phyloP scores from a whole-genome alignment of 2,329 filamentous ascomycete genomes.

The Ramichloridium luteum region DNA sequence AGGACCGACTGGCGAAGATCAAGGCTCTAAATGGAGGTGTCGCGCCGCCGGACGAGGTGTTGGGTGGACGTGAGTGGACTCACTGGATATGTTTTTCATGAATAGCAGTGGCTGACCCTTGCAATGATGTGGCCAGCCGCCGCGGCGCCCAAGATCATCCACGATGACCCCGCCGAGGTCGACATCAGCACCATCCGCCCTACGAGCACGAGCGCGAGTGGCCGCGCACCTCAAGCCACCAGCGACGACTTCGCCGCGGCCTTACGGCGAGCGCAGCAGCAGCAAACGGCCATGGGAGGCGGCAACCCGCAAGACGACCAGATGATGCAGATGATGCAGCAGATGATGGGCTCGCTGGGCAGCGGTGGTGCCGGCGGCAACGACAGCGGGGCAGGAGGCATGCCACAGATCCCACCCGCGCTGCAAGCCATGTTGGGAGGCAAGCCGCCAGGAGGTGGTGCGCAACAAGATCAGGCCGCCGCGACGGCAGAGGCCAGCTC shows the following conservation, averaged over 20 bases:
- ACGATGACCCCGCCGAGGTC: slow-evolving; percentile 39
- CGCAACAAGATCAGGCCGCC: slow-evolving; percentile 20
- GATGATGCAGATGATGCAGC: slow-evolving; percentile 63
- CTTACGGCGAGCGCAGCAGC: slow-evolving; percentile 21
- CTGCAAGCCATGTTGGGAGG: slow-evolving; percentile 35
- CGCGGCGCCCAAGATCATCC: too few relatives aligned
- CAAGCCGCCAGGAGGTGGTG: slow-evolving; percentile 11
- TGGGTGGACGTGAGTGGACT: slow-evolving; percentile 18
- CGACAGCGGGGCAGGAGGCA: slow-evolving; percentile 27
- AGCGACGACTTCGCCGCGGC: slow-evolving; percentile 15
- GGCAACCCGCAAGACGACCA: slow-evolving; percentile 41
- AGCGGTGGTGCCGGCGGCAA: slow-evolving; percentile 11
- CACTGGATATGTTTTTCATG: too few relatives aligned
- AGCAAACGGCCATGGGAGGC: slow-evolving; percentile 14
- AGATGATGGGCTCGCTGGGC: slow-evolving; percentile 34
- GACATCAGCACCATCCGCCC: slow-evolving; percentile 44
- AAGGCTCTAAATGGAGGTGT: slow-evolving; percentile 49
- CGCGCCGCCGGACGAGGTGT: slow-evolving; percentile 21
- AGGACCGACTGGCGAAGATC: slow-evolving; percentile 60
- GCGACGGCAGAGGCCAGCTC: slow-evolving; percentile 29
- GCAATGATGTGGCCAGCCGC: too few relatives aligned
- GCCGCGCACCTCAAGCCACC: slow-evolving; percentile 15
- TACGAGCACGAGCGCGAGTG: slow-evolving; percentile 7
- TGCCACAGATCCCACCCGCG: slow-evolving; percentile 33
- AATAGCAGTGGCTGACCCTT: too few relatives aligned